A percentile compares a stretch with the other conserved stretches of the same genome.
Conservation (phyloP, 257 asterid species). For the Lycium ferocissimum region DNA sequence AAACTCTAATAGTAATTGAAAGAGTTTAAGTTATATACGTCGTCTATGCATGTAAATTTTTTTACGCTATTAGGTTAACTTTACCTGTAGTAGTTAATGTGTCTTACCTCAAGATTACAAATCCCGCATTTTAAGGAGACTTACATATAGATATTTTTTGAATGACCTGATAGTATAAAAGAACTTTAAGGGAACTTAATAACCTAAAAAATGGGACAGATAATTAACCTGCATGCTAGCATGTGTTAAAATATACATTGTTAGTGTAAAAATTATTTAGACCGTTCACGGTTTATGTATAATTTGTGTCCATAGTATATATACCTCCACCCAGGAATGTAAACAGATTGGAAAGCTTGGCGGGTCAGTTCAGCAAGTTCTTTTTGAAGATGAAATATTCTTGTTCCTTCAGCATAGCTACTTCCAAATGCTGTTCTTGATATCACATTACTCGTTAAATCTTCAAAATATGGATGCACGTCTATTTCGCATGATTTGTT, state of each 20-base stretch:
- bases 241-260: too few relatives aligned
- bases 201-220: too few relatives aligned
- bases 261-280: neutral
- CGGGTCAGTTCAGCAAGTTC: constrained; percentile 62
- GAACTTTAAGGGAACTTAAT: neutral
- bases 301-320: too few relatives aligned
- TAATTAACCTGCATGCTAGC: neutral
- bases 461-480: constrained; percentile 52
- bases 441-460: constrained; percentile 50
- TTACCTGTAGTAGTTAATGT: too few relatives aligned
- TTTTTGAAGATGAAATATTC: constrained; percentile 51
- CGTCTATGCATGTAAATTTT: too few relatives aligned
- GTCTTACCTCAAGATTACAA: too few relatives aligned
- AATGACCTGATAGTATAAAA: neutral
- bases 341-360: constrained; percentile 51
- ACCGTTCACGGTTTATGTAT: too few relatives aligned
- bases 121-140: too few relatives aligned
- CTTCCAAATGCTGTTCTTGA: constrained; percentile 60
- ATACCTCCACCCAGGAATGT: constrained; percentile 70
- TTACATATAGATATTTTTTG: too few relatives aligned
- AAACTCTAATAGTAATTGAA: too few relatives aligned
- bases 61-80: too few relatives aligned
- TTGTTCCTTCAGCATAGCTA: constrained; percentile 43
- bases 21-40: too few relatives aligned
- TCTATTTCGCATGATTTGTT: constrained; percentile 46